A percentile compares a stretch with the other conserved stretches of the same genome.
Evolutionary conservation across 495 filamentous ascomycete genomes (phyloP).

Genomic region (Neurospora hispaniola): DNA sequence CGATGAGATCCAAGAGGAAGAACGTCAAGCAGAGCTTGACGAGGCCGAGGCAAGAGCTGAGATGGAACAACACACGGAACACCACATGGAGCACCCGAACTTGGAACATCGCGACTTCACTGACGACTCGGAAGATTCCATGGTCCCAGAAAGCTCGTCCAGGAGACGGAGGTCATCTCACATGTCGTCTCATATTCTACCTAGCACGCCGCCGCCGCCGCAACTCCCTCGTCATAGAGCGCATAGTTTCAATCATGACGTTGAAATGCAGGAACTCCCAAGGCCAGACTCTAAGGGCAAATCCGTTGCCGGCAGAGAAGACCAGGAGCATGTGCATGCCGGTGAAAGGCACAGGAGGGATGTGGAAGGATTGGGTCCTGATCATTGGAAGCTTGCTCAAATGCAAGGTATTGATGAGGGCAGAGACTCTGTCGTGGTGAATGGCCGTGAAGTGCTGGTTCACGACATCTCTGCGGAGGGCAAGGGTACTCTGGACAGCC

Average conservation of each 20-base stretch:
- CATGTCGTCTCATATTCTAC: background rate
- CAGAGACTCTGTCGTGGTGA: conserved; percentile 55
- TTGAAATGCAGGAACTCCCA: conserved; percentile 55
- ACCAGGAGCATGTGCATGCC: conserved; percentile 17
- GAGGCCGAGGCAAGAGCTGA: conserved; percentile 37
- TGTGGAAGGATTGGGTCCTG: conserved; percentile 63
- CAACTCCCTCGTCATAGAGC: conserved; percentile 13
- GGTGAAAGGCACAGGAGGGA: conserved; percentile 60
- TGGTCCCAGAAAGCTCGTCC: conserved; percentile 19
- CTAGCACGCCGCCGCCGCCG: conserved; percentile 8
- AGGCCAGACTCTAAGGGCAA: conserved; percentile 43
- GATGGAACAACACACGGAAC: conserved; percentile 26
- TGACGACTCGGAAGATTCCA: conserved; percentile 24
- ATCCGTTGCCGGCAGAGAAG: conserved; percentile 21
- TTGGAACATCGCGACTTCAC: conserved; percentile 30
- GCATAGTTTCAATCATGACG: conserved; percentile 77
- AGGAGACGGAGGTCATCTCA: conserved; percentile 5
- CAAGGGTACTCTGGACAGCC: conserved; percentile 42
- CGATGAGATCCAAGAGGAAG: conserved; percentile 79
- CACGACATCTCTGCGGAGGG: conserved; percentile 48
- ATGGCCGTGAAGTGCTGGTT: conserved; percentile 56
- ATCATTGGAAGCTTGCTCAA: conserved; percentile 53
- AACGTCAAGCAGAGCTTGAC: conserved; percentile 47
- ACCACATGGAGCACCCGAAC: background rate
- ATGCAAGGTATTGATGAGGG: conserved; percentile 44